Percentiles rank a stretch among this genome's conserved stretches.
phyloP scores from a whole-genome alignment of 2,329 filamentous ascomycete genomes.

The Fusarium pseudocircinatum region DNA sequence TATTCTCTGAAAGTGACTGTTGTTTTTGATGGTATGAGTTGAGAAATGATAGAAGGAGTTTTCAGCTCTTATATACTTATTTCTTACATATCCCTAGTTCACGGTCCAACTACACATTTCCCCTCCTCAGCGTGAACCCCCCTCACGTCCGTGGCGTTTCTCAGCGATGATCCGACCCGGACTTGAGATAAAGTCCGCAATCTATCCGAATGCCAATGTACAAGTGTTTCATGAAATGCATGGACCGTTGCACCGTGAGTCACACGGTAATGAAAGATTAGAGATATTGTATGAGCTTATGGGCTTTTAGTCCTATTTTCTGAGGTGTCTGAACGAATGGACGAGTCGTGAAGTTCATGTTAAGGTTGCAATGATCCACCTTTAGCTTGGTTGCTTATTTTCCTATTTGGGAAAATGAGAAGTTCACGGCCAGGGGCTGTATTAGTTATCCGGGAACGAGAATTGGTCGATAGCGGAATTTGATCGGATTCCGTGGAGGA shows the following conservation, averaged over 20 bases:
- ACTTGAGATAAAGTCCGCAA: conserved; percentile 15
- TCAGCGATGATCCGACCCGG: conserved; percentile 9
- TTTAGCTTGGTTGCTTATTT: conserved; percentile 1
- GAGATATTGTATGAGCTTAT: neutral
- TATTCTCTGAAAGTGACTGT: neutral
- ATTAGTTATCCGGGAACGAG: neutral
- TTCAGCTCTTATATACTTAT: conserved; percentile 12
- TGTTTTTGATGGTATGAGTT: neutral
- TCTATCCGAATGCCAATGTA: neutral
- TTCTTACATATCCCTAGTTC: neutral
- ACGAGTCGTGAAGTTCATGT: neutral
- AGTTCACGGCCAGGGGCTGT: neutral
- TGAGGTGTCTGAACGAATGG: neutral
- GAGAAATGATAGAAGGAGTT: neutral
- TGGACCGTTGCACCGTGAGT: neutral
- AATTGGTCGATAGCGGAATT: neutral
- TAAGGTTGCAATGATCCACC: neutral
- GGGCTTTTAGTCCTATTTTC: neutral
- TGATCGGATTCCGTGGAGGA: neutral
- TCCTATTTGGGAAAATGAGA: conserved; percentile 6
- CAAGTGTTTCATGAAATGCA: neutral
- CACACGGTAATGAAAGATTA: neutral
- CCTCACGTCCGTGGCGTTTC: conserved; percentile 9
- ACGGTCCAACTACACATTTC: conserved; percentile 11
- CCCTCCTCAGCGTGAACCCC: conserved; percentile 17